These are phyloP conservation scores for Cystobasidium sp. DNA, from an alignment of 1,284 basidiomycete species.

Conservation along the genomic window DNA sequence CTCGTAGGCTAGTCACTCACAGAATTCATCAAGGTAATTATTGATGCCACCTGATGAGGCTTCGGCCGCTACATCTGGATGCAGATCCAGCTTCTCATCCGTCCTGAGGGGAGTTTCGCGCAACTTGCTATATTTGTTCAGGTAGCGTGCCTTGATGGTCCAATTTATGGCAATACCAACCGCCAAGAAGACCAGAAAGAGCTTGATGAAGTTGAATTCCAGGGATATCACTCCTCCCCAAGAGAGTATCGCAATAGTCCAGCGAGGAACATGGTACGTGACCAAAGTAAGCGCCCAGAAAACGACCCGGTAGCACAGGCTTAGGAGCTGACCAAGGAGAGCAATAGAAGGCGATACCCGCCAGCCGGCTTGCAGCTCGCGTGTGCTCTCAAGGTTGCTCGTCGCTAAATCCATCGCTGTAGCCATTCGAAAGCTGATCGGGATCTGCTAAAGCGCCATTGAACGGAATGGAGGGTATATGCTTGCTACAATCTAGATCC, in stretches of 20 bases:
- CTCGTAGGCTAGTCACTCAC: slow-evolving; percentile 40
- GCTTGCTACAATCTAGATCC: too few species aligned
- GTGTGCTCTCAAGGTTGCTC: background rate
- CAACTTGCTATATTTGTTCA: slow-evolving; percentile 67
- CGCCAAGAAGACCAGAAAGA: slow-evolving; percentile 35
- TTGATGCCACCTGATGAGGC: slow-evolving; percentile 77
- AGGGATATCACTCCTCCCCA: slow-evolving; percentile 44
- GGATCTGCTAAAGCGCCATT: too few species aligned
- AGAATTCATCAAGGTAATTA: slow-evolving; percentile 92
- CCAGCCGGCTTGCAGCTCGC: slow-evolving; percentile 17
- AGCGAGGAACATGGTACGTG: slow-evolving; percentile 32
- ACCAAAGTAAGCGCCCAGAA: slow-evolving; percentile 39
- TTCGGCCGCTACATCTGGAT: slow-evolving; percentile 81
- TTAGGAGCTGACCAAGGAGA: slow-evolving; percentile 31
- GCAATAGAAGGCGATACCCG: slow-evolving; percentile 25
- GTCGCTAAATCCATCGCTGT: background rate
- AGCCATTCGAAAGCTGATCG: background rate
- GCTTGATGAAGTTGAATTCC: slow-evolving; percentile 45
- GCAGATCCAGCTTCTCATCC: slow-evolving; percentile 58
- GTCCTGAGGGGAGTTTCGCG: slow-evolving; percentile 71
- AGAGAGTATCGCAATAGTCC: slow-evolving; percentile 34
- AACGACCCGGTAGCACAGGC: slow-evolving; percentile 23
- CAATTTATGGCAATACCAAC: slow-evolving; percentile 33
- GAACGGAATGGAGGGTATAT: too few species aligned
- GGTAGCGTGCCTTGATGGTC: slow-evolving; percentile 59